A percentile compares a stretch with the other conserved stretches of the same genome.
phyloP scores from a whole-genome alignment of 1,284 basidiomycete species.

The Trichosporon sp. region DNA sequence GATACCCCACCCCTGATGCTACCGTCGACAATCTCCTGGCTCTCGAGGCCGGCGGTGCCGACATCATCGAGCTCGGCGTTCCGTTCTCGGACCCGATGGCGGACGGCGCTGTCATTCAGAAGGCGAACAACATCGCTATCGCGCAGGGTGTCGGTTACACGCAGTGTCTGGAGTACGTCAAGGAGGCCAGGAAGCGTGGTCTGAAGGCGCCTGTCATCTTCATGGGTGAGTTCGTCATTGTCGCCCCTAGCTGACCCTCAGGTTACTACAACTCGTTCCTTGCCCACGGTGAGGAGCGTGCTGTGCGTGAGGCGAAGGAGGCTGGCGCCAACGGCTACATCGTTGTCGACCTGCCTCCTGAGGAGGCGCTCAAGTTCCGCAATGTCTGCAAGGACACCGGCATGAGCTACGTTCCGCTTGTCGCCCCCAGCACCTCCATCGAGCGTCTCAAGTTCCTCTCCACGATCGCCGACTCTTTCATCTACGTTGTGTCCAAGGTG shows the following conservation, averaged over 20 bases:
- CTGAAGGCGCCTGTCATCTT: constrained; percentile 80
- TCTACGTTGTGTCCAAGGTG: constrained; percentile 92
- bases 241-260: constrained; percentile 39
- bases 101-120: constrained; percentile 87
- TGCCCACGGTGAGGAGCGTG: constrained; percentile 89
- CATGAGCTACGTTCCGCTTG: constrained; percentile 91
- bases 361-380: constrained; percentile 88
- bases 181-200: constrained; percentile 71
- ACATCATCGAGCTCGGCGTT: constrained; percentile 92
- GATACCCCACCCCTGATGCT: constrained; percentile 69
- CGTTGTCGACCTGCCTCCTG: constrained; percentile 94
- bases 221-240: constrained; percentile 65
- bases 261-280: constrained; percentile 96
- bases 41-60: constrained; percentile 86
- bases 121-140: constrained; percentile 85
- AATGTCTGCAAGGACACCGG: constrained; percentile 75
- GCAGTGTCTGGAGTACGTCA: constrained; percentile 68
- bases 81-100: constrained; percentile 97
- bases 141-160: constrained; percentile 70
- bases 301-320: constrained; percentile 77
- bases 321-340: constrained; percentile 97
- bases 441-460: constrained; percentile 84
- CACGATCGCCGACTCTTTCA: constrained; percentile 91
- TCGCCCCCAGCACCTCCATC: constrained; percentile 87
- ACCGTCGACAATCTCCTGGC: constrained; percentile 85